Conservation (phyloP, 116 monocot genomes). For the Dioscorea cayenensis region DNA sequence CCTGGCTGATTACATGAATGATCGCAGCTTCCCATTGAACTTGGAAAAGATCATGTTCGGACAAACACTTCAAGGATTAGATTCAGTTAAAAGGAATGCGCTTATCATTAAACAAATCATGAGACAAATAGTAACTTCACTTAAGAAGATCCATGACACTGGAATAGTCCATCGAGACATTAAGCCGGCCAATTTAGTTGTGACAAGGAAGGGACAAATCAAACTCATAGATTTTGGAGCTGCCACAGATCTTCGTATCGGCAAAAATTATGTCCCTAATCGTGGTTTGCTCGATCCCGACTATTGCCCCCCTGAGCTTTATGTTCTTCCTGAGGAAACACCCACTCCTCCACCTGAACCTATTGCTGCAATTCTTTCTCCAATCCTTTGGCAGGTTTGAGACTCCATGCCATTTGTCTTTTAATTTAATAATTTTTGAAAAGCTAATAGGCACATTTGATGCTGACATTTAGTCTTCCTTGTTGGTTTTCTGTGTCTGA, state of each 20-base stretch:
- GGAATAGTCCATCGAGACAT: slow-evolving; percentile 96
- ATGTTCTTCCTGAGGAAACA: slow-evolving; percentile 86
- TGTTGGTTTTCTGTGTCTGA: background rate
- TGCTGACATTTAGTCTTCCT: background rate
- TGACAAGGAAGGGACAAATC: slow-evolving; percentile 75
- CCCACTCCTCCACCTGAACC: slow-evolving; percentile 86
- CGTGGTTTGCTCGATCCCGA: slow-evolving; percentile 75
- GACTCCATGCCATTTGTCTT: no score
- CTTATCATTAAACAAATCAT: slow-evolving; percentile 85
- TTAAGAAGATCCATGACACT: slow-evolving; percentile 66
- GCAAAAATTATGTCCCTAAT: slow-evolving; percentile 86
- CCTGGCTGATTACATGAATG: slow-evolving; percentile 62
- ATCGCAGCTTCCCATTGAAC: slow-evolving; percentile 64
- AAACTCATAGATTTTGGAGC: slow-evolving; percentile 96
- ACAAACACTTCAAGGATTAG: slow-evolving; percentile 53
- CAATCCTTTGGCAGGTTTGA: slow-evolving; percentile 79
- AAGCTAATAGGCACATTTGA: background rate
- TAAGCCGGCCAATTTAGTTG: slow-evolving; percentile 80
- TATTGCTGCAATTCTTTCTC: slow-evolving; percentile 83
- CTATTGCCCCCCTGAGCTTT: slow-evolving; percentile 81
- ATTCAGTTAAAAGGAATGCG: slow-evolving; percentile 55
- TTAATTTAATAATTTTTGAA: no score
- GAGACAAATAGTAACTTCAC: slow-evolving; percentile 82
- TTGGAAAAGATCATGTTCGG: slow-evolving; percentile 79
- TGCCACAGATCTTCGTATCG: slow-evolving; percentile 86